Percentiles rank a stretch among this genome's conserved stretches.
Evolutionary conservation across 2,329 filamentous ascomycete species (phyloP).

Genomic region (Clarireedia hainanense): DNA sequence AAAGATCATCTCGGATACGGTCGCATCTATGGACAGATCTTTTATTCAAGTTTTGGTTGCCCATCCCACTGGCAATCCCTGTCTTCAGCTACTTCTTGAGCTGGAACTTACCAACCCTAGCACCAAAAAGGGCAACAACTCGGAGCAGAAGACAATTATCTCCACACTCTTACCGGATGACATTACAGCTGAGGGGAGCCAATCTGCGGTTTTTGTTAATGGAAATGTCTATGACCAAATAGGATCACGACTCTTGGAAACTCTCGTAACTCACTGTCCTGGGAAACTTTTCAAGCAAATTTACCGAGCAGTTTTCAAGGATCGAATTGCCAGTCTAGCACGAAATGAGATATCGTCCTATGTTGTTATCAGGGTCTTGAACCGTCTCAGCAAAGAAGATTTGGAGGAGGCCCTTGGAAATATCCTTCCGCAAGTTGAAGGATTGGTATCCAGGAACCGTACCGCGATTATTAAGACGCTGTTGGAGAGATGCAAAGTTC

Average conservation of each 20-base stretch:
- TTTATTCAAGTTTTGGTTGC: conserved; percentile 77
- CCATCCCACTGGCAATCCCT: conserved; percentile 85
- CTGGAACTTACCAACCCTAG: conserved; percentile 72
- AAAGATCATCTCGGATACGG: conserved; percentile 74
- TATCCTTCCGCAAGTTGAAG: conserved; percentile 64
- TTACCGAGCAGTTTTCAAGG: conserved; percentile 71
- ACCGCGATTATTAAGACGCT: conserved; percentile 74
- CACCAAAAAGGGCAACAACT: conserved; percentile 55
- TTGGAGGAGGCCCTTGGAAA: conserved; percentile 63
- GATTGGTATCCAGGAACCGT: conserved; percentile 66
- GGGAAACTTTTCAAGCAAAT: conserved; percentile 88
- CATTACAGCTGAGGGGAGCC: conserved; percentile 62
- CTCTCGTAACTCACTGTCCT: conserved; percentile 70
- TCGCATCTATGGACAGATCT: conserved; percentile 66
- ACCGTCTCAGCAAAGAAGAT: conserved; percentile 80
- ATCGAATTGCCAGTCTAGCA: conserved; percentile 70
- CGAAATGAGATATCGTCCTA: conserved; percentile 89
- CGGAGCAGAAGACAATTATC: conserved; percentile 49
- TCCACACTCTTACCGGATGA: conserved; percentile 74
- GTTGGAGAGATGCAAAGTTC: conserved; percentile 72
- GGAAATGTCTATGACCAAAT: conserved; percentile 84
- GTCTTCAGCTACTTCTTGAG: conserved; percentile 82
- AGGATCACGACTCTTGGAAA: conserved; percentile 84
- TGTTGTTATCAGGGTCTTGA: conserved; percentile 73
- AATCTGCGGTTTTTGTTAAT: conserved; percentile 74